phyloP scores from a whole-genome alignment of 176 grass and related monocot genomes.

The Hsuehochloa calcarea region DNA sequence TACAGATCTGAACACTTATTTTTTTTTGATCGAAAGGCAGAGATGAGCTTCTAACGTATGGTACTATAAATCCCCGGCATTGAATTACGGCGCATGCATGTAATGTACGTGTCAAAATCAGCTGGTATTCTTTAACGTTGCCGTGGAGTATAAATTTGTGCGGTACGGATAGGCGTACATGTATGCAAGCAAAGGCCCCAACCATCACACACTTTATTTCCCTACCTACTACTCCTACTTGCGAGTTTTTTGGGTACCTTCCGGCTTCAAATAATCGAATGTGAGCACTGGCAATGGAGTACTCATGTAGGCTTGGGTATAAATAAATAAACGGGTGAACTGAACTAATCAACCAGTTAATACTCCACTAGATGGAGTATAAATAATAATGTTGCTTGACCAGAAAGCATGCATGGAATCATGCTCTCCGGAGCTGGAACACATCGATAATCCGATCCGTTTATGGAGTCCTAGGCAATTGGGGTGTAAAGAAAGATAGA shows the following conservation, averaged over 20 bases:
- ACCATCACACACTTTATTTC: neutral
- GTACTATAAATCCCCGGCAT: too few species aligned
- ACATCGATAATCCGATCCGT: neutral
- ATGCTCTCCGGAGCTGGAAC: neutral
- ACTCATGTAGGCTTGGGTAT: neutral
- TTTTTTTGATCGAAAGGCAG: too few species aligned
- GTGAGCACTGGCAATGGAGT: neutral
- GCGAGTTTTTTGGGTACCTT: neutral
- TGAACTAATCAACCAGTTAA: neutral
- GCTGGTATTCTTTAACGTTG: too few species aligned
- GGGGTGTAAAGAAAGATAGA: neutral
- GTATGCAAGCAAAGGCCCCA: neutral
- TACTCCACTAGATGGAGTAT: neutral
- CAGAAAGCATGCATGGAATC: slow-evolving; percentile 37
- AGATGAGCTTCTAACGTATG: too few species aligned
- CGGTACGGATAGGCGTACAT: too few species aligned
- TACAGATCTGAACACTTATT: too few species aligned
- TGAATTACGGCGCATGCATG: too few species aligned
- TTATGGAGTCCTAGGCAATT: neutral
- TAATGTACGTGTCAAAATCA: too few species aligned
- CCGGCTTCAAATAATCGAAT: neutral
- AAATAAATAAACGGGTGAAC: neutral
- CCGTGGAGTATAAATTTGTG: too few species aligned
- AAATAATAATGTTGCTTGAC: slow-evolving; percentile 35
- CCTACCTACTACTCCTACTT: neutral